Percentiles rank a stretch among this genome's conserved stretches.
Conservation (phyloP, 805 yeast species). For the Grigorovia jiainica region DNA sequence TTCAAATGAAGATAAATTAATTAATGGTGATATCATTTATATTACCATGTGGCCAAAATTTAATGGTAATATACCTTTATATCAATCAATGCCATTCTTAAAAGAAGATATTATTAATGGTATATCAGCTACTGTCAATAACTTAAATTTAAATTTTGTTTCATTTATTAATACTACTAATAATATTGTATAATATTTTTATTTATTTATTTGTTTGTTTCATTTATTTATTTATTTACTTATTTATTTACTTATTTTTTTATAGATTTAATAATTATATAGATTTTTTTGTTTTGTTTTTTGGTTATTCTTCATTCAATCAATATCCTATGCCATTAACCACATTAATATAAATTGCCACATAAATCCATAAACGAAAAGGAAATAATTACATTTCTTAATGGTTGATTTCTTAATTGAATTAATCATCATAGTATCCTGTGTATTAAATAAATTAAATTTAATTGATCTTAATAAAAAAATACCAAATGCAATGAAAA, state of each 20-base stretch:
- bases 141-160: background rate
- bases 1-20: background rate
- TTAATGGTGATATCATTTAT: background rate
- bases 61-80: background rate
- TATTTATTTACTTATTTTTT: background rate
- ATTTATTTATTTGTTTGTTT: too few relatives aligned
- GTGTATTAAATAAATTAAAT: slow-evolving; percentile 37
- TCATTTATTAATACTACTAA: too few relatives aligned
- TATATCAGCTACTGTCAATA: background rate
- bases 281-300: too few relatives aligned
- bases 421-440: slow-evolving; percentile 34
- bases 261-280: background rate
- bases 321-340: slow-evolving; percentile 52
- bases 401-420: slow-evolving; percentile 48
- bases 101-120: background rate
- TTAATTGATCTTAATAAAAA: slow-evolving; percentile 52
- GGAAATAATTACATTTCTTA: slow-evolving; percentile 75
- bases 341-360: slow-evolving; percentile 71
- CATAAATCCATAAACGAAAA: slow-evolving; percentile 75
- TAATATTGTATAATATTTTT: background rate
- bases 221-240: background rate
- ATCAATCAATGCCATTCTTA: background rate
- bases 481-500: slow-evolving; percentile 49
- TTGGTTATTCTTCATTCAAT: too few relatives aligned
- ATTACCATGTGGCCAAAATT: background rate